These are phyloP conservation scores for Aaosphaeria arxii DNA, from an alignment of 2,329 filamentous ascomycete species.

Conservation along the genomic window DNA sequence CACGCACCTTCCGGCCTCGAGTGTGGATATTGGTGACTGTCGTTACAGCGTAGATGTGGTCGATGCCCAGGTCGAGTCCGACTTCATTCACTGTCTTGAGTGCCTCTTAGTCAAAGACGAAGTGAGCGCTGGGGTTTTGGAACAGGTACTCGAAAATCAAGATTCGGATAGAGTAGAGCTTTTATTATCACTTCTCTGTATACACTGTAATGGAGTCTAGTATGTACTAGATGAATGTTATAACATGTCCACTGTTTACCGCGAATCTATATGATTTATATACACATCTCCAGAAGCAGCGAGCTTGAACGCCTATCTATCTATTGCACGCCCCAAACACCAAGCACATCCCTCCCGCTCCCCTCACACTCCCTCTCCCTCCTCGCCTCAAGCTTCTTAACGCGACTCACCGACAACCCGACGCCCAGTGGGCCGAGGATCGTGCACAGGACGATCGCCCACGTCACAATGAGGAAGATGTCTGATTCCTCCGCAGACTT, in stretches of 20 bases:
- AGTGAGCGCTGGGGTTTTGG: too few species aligned
- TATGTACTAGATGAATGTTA: too few species aligned
- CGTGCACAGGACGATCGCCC: constrained; percentile 58
- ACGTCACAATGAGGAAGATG: constrained; percentile 53
- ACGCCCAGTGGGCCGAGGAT: constrained; percentile 54
- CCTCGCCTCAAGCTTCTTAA: constrained; percentile 39
- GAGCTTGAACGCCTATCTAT: too few species aligned
- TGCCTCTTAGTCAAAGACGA: too few species aligned
- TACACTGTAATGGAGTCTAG: too few species aligned
- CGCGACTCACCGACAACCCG: constrained; percentile 48
- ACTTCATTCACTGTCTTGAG: too few species aligned
- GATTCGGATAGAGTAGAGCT: too few species aligned
- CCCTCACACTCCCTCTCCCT: constrained; percentile 26
- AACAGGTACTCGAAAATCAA: too few species aligned
- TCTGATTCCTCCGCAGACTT: constrained; percentile 32
- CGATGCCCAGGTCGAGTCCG: neutral
- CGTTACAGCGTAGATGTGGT: neutral
- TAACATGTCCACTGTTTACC: too few species aligned
- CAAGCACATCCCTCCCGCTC: constrained; percentile 42
- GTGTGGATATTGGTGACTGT: neutral
- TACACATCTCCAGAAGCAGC: too few species aligned
- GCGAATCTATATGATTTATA: too few species aligned
- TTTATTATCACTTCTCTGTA: too few species aligned
- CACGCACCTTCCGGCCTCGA: neutral
- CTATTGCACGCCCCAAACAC: constrained; percentile 42